Percentiles rank a stretch among this genome's conserved stretches.
Conservation (phyloP, 2,329 filamentous ascomycete genomes). For the Paraphoma chrysanthemicola region DNA sequence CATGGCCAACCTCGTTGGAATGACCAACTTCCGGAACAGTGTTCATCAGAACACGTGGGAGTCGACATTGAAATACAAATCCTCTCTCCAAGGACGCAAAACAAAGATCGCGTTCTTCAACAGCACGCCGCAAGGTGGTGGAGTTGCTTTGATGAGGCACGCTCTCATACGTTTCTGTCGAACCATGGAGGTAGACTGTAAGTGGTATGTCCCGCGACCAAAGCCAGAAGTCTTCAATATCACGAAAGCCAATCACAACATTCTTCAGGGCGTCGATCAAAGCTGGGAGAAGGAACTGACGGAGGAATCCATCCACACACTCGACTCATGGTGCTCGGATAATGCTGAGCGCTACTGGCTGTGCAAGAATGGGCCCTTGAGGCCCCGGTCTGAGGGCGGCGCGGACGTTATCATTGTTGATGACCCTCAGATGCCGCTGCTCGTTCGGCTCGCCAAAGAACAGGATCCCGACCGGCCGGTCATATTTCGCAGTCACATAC, state of each 20-base stretch:
- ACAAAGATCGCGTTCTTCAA: constrained; percentile 80
- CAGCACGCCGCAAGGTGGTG: constrained; percentile 80
- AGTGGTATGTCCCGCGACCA: constrained; percentile 81
- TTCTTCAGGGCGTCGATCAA: constrained; percentile 76
- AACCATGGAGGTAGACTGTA: constrained; percentile 70
- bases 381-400: constrained; percentile 70
- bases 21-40: constrained; percentile 66
- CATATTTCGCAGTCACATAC: constrained; percentile 83
- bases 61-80: constrained; percentile 67
- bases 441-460: constrained; percentile 78
- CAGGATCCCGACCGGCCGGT: constrained; percentile 75
- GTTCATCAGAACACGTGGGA: constrained; percentile 70
- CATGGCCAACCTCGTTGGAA: constrained; percentile 65
- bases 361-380: constrained; percentile 70
- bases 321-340: constrained; percentile 74
- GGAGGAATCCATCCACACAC: constrained; percentile 65
- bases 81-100: constrained; percentile 67
- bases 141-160: constrained; percentile 83
- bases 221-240: constrained; percentile 80
- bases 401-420: constrained; percentile 81
- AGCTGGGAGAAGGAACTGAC: constrained; percentile 61
- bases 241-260: constrained; percentile 89
- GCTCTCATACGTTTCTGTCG: constrained; percentile 75
- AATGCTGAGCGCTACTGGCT: constrained; percentile 81
- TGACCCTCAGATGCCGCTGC: constrained; percentile 82